phyloP scores from a whole-genome alignment of 2,329 filamentous ascomycete genomes.

The Beauveria medogensis region DNA sequence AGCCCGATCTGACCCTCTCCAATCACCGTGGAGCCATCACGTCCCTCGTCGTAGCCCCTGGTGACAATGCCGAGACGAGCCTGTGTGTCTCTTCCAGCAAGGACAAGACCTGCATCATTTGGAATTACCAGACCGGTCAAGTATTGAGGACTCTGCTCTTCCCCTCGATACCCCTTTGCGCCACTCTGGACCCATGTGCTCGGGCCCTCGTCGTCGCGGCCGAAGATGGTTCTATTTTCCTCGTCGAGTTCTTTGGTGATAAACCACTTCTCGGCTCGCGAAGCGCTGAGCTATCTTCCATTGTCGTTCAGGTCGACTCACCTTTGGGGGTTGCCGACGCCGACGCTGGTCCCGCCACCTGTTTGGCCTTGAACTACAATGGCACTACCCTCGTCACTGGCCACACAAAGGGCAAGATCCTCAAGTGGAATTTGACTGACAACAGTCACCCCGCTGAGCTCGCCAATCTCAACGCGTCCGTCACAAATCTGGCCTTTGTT shows the following conservation, averaged over 20 bases:
- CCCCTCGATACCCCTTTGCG: slow-evolving; percentile 60
- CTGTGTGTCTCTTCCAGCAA: slow-evolving; percentile 76
- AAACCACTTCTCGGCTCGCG: slow-evolving; percentile 47
- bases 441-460: slow-evolving; percentile 59
- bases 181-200: slow-evolving; percentile 73
- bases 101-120: slow-evolving; percentile 84
- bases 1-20: slow-evolving; percentile 70
- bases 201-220: slow-evolving; percentile 75
- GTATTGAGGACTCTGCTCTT: slow-evolving; percentile 77
- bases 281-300: slow-evolving; percentile 45
- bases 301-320: slow-evolving; percentile 45
- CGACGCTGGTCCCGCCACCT: slow-evolving; percentile 58
- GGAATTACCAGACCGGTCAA: slow-evolving; percentile 79
- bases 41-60: slow-evolving; percentile 54
- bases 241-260: slow-evolving; percentile 62
- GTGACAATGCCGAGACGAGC: slow-evolving; percentile 60
- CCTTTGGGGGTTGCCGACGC: slow-evolving; percentile 50
- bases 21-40: slow-evolving; percentile 70
- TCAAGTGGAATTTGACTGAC: slow-evolving; percentile 72
- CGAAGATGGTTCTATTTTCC: slow-evolving; percentile 71
- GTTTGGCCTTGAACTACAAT: slow-evolving; percentile 71
- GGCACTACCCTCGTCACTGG: slow-evolving; percentile 73
- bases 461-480: slow-evolving; percentile 66
- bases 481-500: slow-evolving; percentile 74
- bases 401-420: slow-evolving; percentile 69